phyloP scores from a whole-genome alignment of 2,329 filamentous ascomycete genomes.

The Fusarium drepaniforme region DNA sequence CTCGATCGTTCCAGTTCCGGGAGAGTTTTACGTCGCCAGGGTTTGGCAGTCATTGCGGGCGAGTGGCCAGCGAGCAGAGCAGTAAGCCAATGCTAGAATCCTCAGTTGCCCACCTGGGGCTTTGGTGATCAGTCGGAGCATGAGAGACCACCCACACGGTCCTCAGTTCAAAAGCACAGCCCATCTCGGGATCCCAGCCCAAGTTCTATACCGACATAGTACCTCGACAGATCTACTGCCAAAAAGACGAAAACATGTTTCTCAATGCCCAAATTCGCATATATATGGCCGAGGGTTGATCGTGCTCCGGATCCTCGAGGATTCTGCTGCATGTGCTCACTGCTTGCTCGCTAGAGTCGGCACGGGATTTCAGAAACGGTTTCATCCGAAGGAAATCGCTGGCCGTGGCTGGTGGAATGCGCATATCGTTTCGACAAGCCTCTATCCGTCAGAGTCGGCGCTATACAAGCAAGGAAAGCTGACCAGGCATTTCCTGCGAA shows the following conservation, averaged over 20 bases:
- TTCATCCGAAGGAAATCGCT: conserved; percentile 44
- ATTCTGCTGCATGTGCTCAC: conserved; percentile 56
- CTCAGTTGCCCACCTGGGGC: conserved; percentile 8
- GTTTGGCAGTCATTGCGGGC: conserved; percentile 30
- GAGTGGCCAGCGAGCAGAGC: conserved; percentile 46
- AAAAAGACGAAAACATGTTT: conserved; percentile 4
- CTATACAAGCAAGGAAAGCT: conserved; percentile 54
- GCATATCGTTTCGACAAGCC: conserved; percentile 38
- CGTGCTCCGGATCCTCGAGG: conserved; percentile 21
- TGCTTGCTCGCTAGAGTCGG: conserved; percentile 62
- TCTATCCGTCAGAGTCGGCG: conserved; percentile 43
- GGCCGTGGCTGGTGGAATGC: conserved; percentile 33
- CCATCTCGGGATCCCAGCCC: conserved; percentile 34
- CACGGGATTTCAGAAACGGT: conserved; percentile 36
- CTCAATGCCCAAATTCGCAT: conserved; percentile 6
- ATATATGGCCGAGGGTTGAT: conserved; percentile 10
- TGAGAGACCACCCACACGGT: conserved; percentile 23
- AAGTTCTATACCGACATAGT: conserved; percentile 18
- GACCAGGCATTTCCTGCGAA: conserved; percentile 63
- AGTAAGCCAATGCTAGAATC: conserved; percentile 42
- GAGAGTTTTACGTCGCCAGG: conserved; percentile 40
- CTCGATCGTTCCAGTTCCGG: conserved; percentile 48
- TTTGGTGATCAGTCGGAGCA: conserved; percentile 10
- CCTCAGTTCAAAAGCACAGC: conserved; percentile 27
- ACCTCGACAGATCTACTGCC: not conserved